These are phyloP conservation scores for Trypanosoma mega DNA, from an alignment of 208 protist species.

Conservation along the genomic window DNA sequence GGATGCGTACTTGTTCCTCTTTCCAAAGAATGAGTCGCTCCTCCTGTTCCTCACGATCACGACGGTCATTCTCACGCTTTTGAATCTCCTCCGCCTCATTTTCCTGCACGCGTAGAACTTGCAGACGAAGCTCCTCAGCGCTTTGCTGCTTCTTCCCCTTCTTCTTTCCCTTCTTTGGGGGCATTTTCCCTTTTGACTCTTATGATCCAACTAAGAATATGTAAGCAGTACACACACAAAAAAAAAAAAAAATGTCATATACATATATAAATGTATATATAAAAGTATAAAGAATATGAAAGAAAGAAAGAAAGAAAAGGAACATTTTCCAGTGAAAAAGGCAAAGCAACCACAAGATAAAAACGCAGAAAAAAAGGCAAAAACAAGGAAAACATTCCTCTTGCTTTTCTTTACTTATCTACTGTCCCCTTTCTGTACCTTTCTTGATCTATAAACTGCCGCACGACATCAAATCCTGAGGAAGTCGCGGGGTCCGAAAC, in stretches of 20 bases:
- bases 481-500: slow-evolving; percentile 25
- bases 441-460: not conserved
- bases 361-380: slow-evolving; percentile 2
- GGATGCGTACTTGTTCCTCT: slow-evolving; percentile 56
- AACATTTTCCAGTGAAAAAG: not conserved
- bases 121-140: slow-evolving; percentile 51
- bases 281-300: slow-evolving; percentile 4
- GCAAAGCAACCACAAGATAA: slow-evolving; percentile 7
- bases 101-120: slow-evolving; percentile 57
- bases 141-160: slow-evolving; percentile 29
- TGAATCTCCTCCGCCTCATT: slow-evolving; percentile 68
- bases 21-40: slow-evolving; percentile 63
- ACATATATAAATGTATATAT: not conserved
- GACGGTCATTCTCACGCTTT: slow-evolving; percentile 62
- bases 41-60: slow-evolving; percentile 68
- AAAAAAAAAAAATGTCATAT: not conserved
- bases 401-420: not conserved
- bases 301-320: not conserved
- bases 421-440: not conserved
- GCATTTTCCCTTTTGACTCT: slow-evolving; percentile 30
- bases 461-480: slow-evolving; percentile 12
- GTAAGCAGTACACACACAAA: not conserved
- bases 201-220: no score
- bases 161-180: slow-evolving; percentile 50
- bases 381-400: slow-evolving; percentile 4